Evolutionary conservation across 441 rosid genomes (phyloP).

Genomic region (Pelargonium cotyledonis): DNA sequence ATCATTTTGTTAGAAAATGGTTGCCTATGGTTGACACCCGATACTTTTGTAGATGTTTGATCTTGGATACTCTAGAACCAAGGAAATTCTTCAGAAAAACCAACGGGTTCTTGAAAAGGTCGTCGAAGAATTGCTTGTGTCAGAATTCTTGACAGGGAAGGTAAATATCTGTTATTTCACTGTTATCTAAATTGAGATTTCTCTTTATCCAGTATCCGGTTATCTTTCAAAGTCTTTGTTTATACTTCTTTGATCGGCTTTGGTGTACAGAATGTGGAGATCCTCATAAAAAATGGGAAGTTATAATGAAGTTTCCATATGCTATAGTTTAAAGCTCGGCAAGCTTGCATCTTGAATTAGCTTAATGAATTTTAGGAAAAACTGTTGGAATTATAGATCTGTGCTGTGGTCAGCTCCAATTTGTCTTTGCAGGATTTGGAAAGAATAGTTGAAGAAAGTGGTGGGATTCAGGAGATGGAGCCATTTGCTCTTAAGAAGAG

Average conservation of each 20-base stretch:
- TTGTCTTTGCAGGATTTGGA: constrained; percentile 54
- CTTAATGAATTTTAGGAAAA: neutral
- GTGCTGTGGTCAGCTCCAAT: neutral
- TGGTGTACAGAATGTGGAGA: no score
- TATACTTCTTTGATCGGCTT: no score
- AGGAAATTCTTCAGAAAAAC: constrained; percentile 72
- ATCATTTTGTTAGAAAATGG: no score
- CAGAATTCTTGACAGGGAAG: constrained; percentile 83
- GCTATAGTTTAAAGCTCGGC: neutral
- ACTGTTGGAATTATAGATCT: neutral
- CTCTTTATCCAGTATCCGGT: neutral
- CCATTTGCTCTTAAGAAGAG: constrained; percentile 53
- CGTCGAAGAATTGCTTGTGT: constrained; percentile 86
- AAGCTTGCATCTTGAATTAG: neutral
- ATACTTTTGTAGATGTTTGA: constrained; percentile 55
- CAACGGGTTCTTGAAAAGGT: constrained; percentile 72
- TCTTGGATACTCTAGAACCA: constrained; percentile 72
- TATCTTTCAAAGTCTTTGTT: neutral
- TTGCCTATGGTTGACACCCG: constrained; percentile 1
- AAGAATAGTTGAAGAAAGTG: constrained; percentile 48
- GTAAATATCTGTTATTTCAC: constrained; percentile 30
- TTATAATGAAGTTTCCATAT: no score
- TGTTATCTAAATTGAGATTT: neutral
- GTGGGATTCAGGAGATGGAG: constrained; percentile 57
- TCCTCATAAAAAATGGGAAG: no score